Conservation (phyloP, 371 early-diverging fungal genomes). For the Vairimorpha ceranae region DNA sequence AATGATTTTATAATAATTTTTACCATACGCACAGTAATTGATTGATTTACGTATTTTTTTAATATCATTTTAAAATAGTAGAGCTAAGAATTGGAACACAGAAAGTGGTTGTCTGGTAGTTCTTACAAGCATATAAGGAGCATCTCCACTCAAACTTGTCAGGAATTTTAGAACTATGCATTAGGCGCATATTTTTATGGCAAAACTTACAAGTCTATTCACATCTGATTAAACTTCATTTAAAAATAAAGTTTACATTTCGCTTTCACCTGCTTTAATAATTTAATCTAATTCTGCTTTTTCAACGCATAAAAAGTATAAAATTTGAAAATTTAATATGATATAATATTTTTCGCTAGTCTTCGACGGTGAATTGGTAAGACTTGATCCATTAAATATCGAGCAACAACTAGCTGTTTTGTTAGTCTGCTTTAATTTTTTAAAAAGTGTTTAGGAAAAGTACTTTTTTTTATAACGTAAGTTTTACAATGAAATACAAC, state of each 20-base stretch:
- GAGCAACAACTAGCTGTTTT: no score
- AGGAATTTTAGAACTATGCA: background rate
- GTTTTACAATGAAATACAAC: no score
- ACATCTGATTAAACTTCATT: background rate
- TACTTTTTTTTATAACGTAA: no score
- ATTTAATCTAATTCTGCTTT: background rate
- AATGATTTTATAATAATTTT: background rate
- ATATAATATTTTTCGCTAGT: background rate
- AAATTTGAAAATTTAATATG: background rate
- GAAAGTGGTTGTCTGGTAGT: background rate
- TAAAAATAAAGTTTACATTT: background rate
- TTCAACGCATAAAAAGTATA: background rate
- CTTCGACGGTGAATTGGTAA: background rate
- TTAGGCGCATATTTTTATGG: background rate
- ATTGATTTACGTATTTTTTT: background rate
- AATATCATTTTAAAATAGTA: background rate
- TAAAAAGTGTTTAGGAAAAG: no score
- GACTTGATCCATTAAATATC: background rate
- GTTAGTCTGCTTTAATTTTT: no score
- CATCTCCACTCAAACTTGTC: background rate
- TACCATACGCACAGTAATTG: background rate
- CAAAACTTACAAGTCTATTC: background rate
- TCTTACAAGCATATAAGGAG: background rate
- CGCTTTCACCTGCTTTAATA: background rate
- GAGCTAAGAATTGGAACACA: background rate